Base-by-base conservation (phyloP, 495 filamentous ascomycete genomes). In the Lepidopterella palustris region DNA sequence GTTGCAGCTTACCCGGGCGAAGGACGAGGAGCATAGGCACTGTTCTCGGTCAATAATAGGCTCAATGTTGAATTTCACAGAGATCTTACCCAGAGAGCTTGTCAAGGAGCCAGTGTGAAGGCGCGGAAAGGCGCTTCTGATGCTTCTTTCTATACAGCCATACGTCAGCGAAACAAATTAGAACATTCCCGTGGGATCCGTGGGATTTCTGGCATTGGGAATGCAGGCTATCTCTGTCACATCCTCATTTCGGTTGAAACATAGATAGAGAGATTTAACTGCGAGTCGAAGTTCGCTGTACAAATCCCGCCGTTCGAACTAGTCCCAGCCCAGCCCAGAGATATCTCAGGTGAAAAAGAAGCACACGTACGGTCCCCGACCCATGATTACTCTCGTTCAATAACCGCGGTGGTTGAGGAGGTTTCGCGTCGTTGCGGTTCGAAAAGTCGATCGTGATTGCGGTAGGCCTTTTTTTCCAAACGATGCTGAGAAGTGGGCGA, bases 51-150 rank as follows among this genome's bases (percentile, higher is more conserved):
- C n/a, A n/a, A n/a, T n/a, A n/a, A 55, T 64, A 40, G 25, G 1
- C 24, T 4, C 8, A 23, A 20, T 26, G 39, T 28, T 39, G 13
- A 13, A 5, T 40, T 40, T 40, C 10, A 15, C 31, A 20, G 32
- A 45, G 1, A 6, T 20, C 20, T 28, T 76, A n/a, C n/a, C n/a
- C 93, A 76, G 90, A 96, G 66, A 97, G 86, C 80, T 98, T 98
- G 87, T 98, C 93, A 73, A 98, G 83, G 72, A 98, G 89, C 93
- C 95, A 98, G 85, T 97, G 93, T 76, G 88, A 92, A 70, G 93
- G 93, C 75, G 93, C 93, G 77, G 88, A 92, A 72, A 97, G 84
- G 83, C 93, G 90, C 92, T 98, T 97, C 77, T 96, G 91, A 80
- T 98, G 95, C 85, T 98, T 98, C 85, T 92, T 96, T 73, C 90